phyloP scores from a whole-genome alignment of 495 filamentous ascomycete genomes.

The Parmelia sp. region DNA sequence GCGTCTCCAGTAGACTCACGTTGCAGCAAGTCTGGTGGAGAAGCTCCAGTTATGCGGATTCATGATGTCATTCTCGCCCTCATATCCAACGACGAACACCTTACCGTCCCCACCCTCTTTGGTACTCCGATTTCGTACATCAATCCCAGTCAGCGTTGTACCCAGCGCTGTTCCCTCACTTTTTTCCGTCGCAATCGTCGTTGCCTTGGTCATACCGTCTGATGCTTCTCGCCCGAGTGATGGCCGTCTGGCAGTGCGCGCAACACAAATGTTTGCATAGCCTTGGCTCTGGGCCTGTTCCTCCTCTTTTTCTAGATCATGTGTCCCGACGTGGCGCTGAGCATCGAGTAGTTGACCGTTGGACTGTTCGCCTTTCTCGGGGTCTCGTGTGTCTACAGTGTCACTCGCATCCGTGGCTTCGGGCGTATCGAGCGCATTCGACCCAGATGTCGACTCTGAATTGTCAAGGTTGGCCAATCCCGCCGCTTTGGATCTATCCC shows the following conservation, averaged over 20 bases:
- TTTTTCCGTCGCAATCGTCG: slow-evolving; percentile 20
- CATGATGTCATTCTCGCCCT: slow-evolving; percentile 45
- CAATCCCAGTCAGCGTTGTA: slow-evolving; percentile 35
- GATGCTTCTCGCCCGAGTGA: slow-evolving; percentile 9
- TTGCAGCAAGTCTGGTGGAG: slow-evolving; percentile 36
- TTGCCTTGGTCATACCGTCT: slow-evolving; percentile 17
- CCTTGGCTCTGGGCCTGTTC: slow-evolving; percentile 25
- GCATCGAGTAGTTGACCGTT: not conserved
- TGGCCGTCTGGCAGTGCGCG: slow-evolving; percentile 10
- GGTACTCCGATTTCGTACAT: slow-evolving; percentile 32
- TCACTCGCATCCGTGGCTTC: not conserved
- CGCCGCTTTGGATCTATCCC: slow-evolving; percentile 20
- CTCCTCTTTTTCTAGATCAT: slow-evolving; percentile 9
- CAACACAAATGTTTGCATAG: slow-evolving; percentile 5
- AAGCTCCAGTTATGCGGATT: slow-evolving; percentile 53
- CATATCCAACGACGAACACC: slow-evolving; percentile 56
- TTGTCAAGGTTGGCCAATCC: slow-evolving; percentile 9
- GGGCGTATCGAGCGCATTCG: not conserved
- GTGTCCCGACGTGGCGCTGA: not conserved
- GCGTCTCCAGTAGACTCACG: slow-evolving; percentile 13
- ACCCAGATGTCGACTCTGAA: not conserved
- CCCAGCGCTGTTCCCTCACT: slow-evolving; percentile 33
- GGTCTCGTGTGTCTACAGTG: slow-evolving; percentile 12
- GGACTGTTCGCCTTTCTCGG: slow-evolving; percentile 19
- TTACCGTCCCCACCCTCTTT: slow-evolving; percentile 31